phyloP scores from a whole-genome alignment of 2,329 filamentous ascomycete species.

The Blastomyces percursus region DNA sequence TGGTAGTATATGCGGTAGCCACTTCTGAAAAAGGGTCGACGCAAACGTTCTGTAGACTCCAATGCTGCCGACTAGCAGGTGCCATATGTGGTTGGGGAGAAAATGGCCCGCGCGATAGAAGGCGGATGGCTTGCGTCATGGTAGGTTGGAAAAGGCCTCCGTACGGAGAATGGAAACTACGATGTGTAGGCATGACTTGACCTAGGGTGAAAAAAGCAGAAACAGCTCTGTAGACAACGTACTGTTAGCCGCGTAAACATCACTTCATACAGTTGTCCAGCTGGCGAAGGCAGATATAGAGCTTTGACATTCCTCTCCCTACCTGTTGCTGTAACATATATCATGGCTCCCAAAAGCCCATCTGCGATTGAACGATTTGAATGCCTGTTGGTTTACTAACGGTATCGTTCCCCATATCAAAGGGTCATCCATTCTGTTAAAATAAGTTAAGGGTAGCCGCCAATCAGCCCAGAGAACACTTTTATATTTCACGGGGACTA shows the following conservation, averaged over 20 bases:
- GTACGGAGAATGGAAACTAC: slow-evolving; percentile 61
- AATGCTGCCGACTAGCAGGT: slow-evolving; percentile 25
- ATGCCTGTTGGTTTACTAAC: slow-evolving; percentile 57
- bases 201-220: slow-evolving; percentile 78
- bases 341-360: slow-evolving; percentile 91
- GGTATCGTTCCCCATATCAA: slow-evolving; percentile 87
- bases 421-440: slow-evolving; percentile 73
- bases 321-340: slow-evolving; percentile 87
- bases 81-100: slow-evolving; percentile 37
- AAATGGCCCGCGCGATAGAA: slow-evolving; percentile 61
- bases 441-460: slow-evolving; percentile 13
- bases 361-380: slow-evolving; percentile 56
- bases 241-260: not conserved
- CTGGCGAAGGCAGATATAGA: slow-evolving; percentile 1
- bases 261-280: not conserved
- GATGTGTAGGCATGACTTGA: slow-evolving; percentile 83
- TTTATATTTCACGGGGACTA: not conserved
- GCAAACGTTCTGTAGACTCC: slow-evolving; percentile 33
- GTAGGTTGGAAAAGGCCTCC: slow-evolving; percentile 88
- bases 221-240: slow-evolving; percentile 42
- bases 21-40: slow-evolving; percentile 39
- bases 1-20: slow-evolving; percentile 31
- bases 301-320: slow-evolving; percentile 19
- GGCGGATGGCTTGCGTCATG: slow-evolving; percentile 70
- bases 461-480: slow-evolving; percentile 20